phyloP scores from a whole-genome alignment of 441 rosid species.

The Capsella rubella region DNA sequence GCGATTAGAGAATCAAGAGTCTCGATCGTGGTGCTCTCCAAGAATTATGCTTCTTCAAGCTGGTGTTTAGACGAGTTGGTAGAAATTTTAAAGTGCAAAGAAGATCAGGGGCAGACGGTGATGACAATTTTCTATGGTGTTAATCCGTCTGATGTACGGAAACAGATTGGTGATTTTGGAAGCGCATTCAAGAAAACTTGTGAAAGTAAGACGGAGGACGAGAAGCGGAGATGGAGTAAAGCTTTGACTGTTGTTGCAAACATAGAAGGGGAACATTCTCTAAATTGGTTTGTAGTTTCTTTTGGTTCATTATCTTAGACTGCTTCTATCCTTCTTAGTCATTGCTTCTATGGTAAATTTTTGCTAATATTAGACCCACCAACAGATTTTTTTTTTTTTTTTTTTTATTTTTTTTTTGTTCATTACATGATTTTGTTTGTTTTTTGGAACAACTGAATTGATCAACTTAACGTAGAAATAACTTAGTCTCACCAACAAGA shows the following conservation, averaged over 20 bases:
- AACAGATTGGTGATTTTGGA: background rate
- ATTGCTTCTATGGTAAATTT: too few species aligned
- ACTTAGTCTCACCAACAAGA: too few species aligned
- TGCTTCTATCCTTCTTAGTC: too few species aligned
- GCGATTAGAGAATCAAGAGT: constrained; percentile 17
- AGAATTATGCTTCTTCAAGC: constrained; percentile 20
- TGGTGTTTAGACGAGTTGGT: constrained; percentile 30
- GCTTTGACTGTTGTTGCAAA: background rate
- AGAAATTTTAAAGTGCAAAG: constrained; percentile 15
- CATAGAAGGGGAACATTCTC: background rate
- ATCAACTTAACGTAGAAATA: too few species aligned
- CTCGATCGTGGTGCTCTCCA: constrained; percentile 26
- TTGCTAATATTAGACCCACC: too few species aligned
- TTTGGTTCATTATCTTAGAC: too few species aligned
- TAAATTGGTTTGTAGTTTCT: too few species aligned
- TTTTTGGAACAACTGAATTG: too few species aligned
- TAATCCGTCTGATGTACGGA: background rate
- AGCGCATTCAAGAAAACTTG: background rate
- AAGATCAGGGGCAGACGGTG: background rate
- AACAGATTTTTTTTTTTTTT: too few species aligned
- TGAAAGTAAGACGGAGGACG: background rate
- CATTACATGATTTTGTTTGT: too few species aligned
- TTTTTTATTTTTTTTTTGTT: too few species aligned
- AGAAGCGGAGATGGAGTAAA: background rate
- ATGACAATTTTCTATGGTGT: background rate